Conservation (phyloP, 164 flowering plant genomes). For the Stephania japonica region DNA sequence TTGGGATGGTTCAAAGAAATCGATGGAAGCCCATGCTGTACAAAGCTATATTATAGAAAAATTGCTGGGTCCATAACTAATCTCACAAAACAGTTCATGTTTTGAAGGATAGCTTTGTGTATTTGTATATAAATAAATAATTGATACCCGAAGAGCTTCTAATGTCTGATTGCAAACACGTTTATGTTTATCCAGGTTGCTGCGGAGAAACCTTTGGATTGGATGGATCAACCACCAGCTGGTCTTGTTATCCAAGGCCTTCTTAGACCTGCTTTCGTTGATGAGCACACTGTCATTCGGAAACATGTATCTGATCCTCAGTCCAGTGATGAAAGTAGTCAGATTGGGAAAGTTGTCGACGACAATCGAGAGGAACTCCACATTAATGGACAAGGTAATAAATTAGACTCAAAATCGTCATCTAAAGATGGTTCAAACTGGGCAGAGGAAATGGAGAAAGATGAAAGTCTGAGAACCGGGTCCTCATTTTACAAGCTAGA, state of each 20-base stretch:
- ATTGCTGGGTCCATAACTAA: background rate
- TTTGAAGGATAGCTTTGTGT: background rate
- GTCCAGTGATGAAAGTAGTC: slow-evolving; percentile 20
- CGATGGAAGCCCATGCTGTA: background rate
- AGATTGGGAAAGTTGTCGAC: slow-evolving; percentile 22
- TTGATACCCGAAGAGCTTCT: background rate
- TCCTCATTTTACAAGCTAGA: slow-evolving; percentile 80
- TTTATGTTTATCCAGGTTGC: slow-evolving; percentile 35
- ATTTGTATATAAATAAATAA: background rate
- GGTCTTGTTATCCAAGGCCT: slow-evolving; percentile 76
- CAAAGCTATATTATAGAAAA: background rate
- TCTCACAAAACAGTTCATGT: background rate
- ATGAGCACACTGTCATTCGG: slow-evolving; percentile 55
- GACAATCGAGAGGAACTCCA: slow-evolving; percentile 23
- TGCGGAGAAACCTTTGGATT: slow-evolving; percentile 60
- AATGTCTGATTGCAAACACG: background rate
- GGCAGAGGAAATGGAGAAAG: slow-evolving; percentile 43
- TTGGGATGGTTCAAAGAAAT: background rate
- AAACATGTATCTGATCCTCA: slow-evolving; percentile 36
- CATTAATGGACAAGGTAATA: slow-evolving; percentile 35
- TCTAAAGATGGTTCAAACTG: slow-evolving; percentile 32
- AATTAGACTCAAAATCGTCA: slow-evolving; percentile 19
- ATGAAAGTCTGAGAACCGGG: slow-evolving; percentile 36
- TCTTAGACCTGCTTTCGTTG: slow-evolving; percentile 64
- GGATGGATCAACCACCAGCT: slow-evolving; percentile 72